Evolutionary conservation across 768 basidiomycete species (phyloP), one percentile per base, ranked within the genome.

Genomic region (Lentinula detonsa): DNA sequence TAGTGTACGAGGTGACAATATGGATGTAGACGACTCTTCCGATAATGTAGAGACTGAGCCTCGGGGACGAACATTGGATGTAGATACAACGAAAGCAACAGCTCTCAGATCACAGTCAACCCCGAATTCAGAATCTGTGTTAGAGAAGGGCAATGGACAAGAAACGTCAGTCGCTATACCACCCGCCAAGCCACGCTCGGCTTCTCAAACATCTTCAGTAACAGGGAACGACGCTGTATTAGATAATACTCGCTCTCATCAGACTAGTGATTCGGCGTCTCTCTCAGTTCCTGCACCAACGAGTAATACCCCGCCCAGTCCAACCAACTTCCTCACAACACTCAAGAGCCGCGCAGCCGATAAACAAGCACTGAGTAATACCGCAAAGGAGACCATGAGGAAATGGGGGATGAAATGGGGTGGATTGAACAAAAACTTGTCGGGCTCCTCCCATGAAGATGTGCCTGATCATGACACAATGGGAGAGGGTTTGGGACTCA

Each of bases 371-470:
- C 75, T 95, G 48, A 87, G 86, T 64, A 88, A 90, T 66, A 85
- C 90, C 0, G 91, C 94, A 11, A 90, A 88, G 70, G 95, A 97
- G 68, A 82, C 90, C 8, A 88, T 97, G 80, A 86, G 88, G 62
- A 96, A 96, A 70, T 96, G 93, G 93, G 87, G 93, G 23, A 87
- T 86, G 31, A 92, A 85, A 61, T 95, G 92, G 88, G 77, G 83
- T 50, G 79, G 78, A 11, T 67, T 85, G 70, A 85, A 81, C 74
- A 87, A 83, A 70, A 85, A 87, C 60, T 71, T 62, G 64, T 66
- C 46, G 50, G 61, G 61, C 9, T 64, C 65, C 21, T 68, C 68
- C 8, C 34, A 33, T 33, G 83, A 83, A 13, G 81, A 81, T 21
- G 62, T 73, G 42, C 69, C 77, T 15, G 81, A 84, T 52, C 70